These are phyloP conservation scores for Brassica hybrid DNA, from an alignment of 441 rosid species.

Conservation along the genomic window DNA sequence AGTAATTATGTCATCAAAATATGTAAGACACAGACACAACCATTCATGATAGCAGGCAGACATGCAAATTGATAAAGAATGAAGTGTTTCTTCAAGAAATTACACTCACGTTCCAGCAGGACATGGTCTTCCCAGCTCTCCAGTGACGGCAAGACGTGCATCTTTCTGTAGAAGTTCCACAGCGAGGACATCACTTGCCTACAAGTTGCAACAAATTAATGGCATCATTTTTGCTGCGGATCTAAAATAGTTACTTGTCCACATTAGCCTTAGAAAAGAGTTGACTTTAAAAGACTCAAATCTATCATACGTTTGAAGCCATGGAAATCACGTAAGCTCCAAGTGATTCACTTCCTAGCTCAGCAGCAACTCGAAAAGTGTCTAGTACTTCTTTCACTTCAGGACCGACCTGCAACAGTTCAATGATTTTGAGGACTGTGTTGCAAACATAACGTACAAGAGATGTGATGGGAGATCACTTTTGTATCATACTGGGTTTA, in stretches of 20 bases:
- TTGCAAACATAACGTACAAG: neutral
- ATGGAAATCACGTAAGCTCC: constrained; percentile 98
- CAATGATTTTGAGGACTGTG: neutral
- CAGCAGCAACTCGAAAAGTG: constrained; percentile 93
- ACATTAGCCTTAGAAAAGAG: constrained; percentile 22
- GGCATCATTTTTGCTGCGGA: constrained; percentile 23
- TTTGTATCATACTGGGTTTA: neutral
- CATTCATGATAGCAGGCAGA: neutral
- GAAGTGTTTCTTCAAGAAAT: constrained; percentile 16
- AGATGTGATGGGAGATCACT: constrained; percentile 19
- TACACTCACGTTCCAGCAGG: constrained; percentile 85
- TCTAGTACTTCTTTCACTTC: constrained; percentile 90
- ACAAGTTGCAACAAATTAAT: constrained; percentile 41
- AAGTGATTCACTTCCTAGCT: constrained; percentile 93
- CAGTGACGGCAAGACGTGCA: constrained; percentile 88
- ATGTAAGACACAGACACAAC: constrained; percentile 5
- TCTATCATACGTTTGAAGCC: constrained; percentile 85
- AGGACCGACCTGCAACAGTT: constrained; percentile 68
- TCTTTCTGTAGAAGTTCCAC: constrained; percentile 98
- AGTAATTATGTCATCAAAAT: constrained; percentile 15
- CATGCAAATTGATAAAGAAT: constrained; percentile 8
- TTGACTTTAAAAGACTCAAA: constrained; percentile 25
- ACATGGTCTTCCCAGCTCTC: constrained; percentile 90
- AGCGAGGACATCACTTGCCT: constrained; percentile 97
- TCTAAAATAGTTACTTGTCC: neutral